Evolutionary conservation across 2,329 filamentous ascomycete genomes (phyloP).

Genomic region (Colletotrichum lini): DNA sequence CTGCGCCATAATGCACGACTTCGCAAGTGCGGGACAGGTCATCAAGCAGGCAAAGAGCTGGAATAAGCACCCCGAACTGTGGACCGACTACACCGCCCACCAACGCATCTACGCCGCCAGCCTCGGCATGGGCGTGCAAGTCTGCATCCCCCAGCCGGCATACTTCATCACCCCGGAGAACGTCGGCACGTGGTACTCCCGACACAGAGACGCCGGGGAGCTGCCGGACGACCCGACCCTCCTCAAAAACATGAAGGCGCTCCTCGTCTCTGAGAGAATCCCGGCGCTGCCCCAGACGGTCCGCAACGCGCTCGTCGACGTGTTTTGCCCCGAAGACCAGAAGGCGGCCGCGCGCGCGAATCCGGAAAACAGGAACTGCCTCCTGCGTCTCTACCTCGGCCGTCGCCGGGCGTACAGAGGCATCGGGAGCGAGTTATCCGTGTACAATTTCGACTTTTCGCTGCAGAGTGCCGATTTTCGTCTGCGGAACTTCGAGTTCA

Average conservation of each 20-base stretch:
- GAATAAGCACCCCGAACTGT: neutral
- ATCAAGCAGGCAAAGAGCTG: slow-evolving; percentile 13
- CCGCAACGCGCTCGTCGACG: neutral
- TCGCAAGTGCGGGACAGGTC: neutral
- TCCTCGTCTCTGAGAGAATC: neutral
- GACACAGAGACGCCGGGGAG: neutral
- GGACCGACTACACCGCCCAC: neutral
- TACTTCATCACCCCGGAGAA: neutral
- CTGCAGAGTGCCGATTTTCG: slow-evolving; percentile 44
- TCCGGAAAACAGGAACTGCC: slow-evolving; percentile 19
- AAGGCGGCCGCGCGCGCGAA: neutral
- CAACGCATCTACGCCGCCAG: neutral
- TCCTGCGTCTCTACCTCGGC: slow-evolving; percentile 43
- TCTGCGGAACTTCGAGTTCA: slow-evolving; percentile 51
- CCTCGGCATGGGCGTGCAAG: neutral
- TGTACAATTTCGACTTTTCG: slow-evolving; percentile 51
- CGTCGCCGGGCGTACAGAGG: slow-evolving; percentile 8
- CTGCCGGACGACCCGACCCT: neutral
- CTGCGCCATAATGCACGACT: neutral
- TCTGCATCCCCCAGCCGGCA: neutral
- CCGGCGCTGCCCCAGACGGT: neutral
- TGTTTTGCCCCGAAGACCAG: slow-evolving; percentile 5
- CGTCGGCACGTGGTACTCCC: neutral
- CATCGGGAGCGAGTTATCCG: slow-evolving; percentile 42
- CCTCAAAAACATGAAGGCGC: neutral